Evolutionary conservation across 176 grass and related monocot genomes (phyloP).

Genomic region (Musa acuminata): DNA sequence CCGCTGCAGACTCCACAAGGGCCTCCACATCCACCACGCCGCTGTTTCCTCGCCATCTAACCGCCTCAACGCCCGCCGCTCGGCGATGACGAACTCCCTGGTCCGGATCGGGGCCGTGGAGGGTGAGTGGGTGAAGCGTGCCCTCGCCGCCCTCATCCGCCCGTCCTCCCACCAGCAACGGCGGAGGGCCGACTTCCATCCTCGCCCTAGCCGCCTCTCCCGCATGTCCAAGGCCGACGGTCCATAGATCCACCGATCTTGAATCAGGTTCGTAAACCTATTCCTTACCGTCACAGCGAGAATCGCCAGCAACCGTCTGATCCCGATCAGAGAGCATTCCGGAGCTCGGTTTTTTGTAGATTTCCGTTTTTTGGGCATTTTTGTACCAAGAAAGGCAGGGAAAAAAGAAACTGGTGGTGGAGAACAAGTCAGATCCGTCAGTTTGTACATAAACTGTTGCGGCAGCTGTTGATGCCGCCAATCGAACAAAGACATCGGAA

Average conservation of each 20-base stretch:
- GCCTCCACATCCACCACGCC: slow-evolving; percentile 11
- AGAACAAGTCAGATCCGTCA: slow-evolving; percentile 17
- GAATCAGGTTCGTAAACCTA: background rate
- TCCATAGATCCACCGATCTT: slow-evolving; percentile 22
- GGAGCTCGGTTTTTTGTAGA: slow-evolving; percentile 4
- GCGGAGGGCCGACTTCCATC: slow-evolving; percentile 19
- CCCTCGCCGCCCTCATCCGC: slow-evolving; percentile 36
- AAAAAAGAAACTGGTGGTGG: background rate
- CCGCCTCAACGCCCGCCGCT: slow-evolving; percentile 27
- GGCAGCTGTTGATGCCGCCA: slow-evolving; percentile 15
- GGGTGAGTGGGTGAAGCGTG: slow-evolving; percentile 35
- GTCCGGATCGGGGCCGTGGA: slow-evolving; percentile 40
- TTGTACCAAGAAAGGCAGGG: slow-evolving; percentile 17
- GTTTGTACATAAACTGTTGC: slow-evolving; percentile 28
- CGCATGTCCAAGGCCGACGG: slow-evolving; percentile 43
- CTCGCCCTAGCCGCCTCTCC: slow-evolving; percentile 38
- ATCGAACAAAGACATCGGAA: slow-evolving; percentile 18
- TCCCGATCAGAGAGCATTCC: background rate
- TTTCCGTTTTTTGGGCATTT: background rate
- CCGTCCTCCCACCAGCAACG: slow-evolving; percentile 39
- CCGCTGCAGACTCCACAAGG: slow-evolving; percentile 60
- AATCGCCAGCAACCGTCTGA: background rate
- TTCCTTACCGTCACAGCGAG: background rate
- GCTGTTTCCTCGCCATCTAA: background rate
- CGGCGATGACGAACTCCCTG: slow-evolving; percentile 36